Base-by-base conservation (phyloP, 306 rosid genomes). In the Casuarina equisetifolia region DNA sequence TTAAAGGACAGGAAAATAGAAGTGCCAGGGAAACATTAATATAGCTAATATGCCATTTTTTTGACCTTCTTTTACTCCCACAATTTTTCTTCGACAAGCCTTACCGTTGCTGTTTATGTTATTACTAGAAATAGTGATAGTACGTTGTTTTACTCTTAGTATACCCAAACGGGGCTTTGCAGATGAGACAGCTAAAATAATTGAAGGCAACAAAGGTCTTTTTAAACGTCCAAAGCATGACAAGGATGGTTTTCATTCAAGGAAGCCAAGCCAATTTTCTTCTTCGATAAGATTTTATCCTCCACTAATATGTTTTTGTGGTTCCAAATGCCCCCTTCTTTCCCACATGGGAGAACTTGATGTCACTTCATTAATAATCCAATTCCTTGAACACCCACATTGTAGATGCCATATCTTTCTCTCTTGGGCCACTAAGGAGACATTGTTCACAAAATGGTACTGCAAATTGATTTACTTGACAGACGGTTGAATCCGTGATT, bases 161-260 rank as follows among this genome's bases (percentile, higher is more conserved):
- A 48, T 48, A 48, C 11, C 12, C 2, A 48, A 48, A 48, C 11
- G 9, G 11, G 51, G 51, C 11, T 46, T 9, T 6, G 50, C 50
- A 11, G 7, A 9, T 44, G 48, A 9, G 48, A 44, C 48, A 44
- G 48, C 48, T 44, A 61, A 48, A 59, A 81, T 86, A 55, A 81
- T 81, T 72, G 74, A 84, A 46, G 69, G 74, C 69, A 72, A 46
- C 19, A 73, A 74, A 51, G 68, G 59, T 74, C 66, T 11, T 78
- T 74, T 74, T 73, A 70, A 70, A 82, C 74, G 16, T 77, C 72
- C 71, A 70, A 82, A 77, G 78, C 72, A 59, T 77, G 84, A 80
- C 58, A 77, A 69, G 48, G 75, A 70, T 11, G 51, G 40, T 54
- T 84, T 32, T 63, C 75, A 12, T 71, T 32, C 12, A 70, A 67